Conservation (phyloP, 352 stramenopile genomes). For the Phytophthora sojae region DNA sequence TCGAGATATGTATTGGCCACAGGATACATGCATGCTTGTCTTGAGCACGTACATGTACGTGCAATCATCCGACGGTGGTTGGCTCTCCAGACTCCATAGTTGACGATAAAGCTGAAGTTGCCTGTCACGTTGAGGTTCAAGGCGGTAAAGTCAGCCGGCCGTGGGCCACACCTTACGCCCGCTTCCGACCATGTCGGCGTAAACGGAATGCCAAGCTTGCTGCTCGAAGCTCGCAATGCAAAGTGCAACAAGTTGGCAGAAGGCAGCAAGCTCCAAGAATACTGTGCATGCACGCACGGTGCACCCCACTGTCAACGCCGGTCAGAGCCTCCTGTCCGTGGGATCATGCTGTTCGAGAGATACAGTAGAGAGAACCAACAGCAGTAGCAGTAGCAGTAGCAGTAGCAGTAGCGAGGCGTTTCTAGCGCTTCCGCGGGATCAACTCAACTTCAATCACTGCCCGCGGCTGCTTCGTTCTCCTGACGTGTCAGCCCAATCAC, state of each 20-base stretch:
- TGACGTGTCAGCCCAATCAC: slow-evolving; percentile 14
- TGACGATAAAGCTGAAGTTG: slow-evolving; percentile 36
- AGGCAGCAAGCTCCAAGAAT: not conserved
- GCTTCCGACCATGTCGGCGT: slow-evolving; percentile 14
- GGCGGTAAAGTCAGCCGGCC: slow-evolving; percentile 20
- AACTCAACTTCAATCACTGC: slow-evolving; percentile 42
- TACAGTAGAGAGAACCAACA: too few relatives aligned
- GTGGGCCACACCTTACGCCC: slow-evolving; percentile 13
- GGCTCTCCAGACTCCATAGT: slow-evolving; percentile 8
- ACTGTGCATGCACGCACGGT: too few relatives aligned
- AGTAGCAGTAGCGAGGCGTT: slow-evolving; percentile 1
- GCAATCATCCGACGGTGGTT: slow-evolving; percentile 22
- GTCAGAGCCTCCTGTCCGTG: not conserved
- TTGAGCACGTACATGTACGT: not conserved
- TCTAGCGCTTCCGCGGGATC: slow-evolving; percentile 13
- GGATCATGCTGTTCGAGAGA: not conserved
- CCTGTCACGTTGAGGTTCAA: slow-evolving; percentile 26
- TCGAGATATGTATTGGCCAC: slow-evolving; percentile 23
- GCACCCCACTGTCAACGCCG: too few relatives aligned
- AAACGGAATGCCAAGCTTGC: slow-evolving; percentile 11
- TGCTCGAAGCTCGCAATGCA: not conserved
- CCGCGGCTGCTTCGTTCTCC: slow-evolving; percentile 18
- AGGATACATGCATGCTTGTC: not conserved
- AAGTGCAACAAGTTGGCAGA: not conserved
- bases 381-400: too few relatives aligned